These are phyloP conservation scores for Wickerhamiella cacticola DNA, from an alignment of 805 yeast species.

Conservation along the genomic window DNA sequence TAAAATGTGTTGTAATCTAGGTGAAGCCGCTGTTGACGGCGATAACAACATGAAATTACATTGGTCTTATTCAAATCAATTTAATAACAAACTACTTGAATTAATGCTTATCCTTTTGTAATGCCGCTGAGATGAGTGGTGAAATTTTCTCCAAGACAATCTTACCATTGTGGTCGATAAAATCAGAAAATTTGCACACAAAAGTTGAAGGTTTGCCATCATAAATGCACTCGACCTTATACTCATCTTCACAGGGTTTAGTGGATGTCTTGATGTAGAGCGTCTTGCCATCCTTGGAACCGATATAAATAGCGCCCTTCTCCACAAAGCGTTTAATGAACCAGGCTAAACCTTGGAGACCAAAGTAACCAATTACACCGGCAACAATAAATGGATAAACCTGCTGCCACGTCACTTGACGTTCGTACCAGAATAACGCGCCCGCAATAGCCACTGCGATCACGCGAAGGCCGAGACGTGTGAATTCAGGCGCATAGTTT, in stretches of 20 bases:
- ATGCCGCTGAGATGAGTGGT: slow-evolving; percentile 2
- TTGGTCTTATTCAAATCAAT: no score
- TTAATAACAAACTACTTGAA: background rate
- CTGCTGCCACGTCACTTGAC: slow-evolving; percentile 8
- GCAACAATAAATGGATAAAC: slow-evolving; percentile 8
- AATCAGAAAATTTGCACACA: slow-evolving; percentile 8
- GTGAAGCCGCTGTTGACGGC: no score
- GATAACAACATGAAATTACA: no score
- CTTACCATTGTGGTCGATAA: slow-evolving; percentile 10
- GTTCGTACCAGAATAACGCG: slow-evolving; percentile 9
- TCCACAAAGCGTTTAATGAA: slow-evolving; percentile 7
- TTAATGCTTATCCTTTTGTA: background rate
- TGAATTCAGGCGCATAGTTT: slow-evolving; percentile 17
- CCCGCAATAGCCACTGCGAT: slow-evolving; percentile 10
- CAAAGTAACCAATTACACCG: slow-evolving; percentile 4
- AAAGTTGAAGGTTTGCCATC: background rate
- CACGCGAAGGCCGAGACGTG: slow-evolving; percentile 6
- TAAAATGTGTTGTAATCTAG: no score
- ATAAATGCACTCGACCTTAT: background rate
- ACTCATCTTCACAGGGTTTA: background rate
- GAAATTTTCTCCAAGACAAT: background rate
- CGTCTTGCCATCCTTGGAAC: slow-evolving; percentile 7
- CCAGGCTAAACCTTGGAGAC: slow-evolving; percentile 8
- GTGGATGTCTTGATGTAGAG: slow-evolving; percentile 3
- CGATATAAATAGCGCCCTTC: slow-evolving; percentile 9